Conservation (phyloP, 2,329 filamentous ascomycete species). For the Bipolaris sorokiniana region DNA sequence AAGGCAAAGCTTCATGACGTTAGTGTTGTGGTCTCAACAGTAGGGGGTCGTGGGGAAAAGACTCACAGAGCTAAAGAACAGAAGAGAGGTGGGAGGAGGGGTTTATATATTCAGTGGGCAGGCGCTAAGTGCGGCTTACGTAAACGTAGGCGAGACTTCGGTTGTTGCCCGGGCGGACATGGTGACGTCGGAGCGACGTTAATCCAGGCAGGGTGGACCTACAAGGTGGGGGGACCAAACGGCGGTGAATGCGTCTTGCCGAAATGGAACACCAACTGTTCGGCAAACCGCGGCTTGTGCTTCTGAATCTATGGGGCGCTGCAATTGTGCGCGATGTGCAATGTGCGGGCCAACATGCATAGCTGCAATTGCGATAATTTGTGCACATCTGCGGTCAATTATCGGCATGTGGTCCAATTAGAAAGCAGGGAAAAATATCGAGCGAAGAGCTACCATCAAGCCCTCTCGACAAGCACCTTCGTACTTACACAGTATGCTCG, state of each 20-base stretch:
- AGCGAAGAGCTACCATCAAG: too few species aligned
- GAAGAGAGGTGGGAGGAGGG: background rate
- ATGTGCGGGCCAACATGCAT: too few species aligned
- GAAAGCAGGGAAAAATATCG: too few species aligned
- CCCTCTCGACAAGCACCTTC: too few species aligned
- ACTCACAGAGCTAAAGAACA: conserved; percentile 3
- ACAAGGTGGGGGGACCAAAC: background rate
- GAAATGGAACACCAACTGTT: too few species aligned
- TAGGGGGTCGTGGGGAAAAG: background rate
- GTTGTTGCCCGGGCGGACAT: background rate
- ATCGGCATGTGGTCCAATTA: too few species aligned
- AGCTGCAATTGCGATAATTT: too few species aligned
- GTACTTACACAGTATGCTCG: too few species aligned
- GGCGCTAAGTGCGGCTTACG: background rate
- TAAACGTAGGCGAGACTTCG: background rate
- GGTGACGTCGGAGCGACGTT: background rate
- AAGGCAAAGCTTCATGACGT: background rate
- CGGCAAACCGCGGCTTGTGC: too few species aligned
- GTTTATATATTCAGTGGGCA: background rate
- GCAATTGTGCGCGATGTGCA: too few species aligned
- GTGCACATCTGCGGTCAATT: too few species aligned
- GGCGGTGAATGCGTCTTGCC: background rate
- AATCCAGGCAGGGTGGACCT: background rate
- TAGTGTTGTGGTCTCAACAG: background rate
- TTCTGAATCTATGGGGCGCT: too few species aligned